phyloP scores from a whole-genome alignment of 305 asterid species.

The Fraxinus sp. region DNA sequence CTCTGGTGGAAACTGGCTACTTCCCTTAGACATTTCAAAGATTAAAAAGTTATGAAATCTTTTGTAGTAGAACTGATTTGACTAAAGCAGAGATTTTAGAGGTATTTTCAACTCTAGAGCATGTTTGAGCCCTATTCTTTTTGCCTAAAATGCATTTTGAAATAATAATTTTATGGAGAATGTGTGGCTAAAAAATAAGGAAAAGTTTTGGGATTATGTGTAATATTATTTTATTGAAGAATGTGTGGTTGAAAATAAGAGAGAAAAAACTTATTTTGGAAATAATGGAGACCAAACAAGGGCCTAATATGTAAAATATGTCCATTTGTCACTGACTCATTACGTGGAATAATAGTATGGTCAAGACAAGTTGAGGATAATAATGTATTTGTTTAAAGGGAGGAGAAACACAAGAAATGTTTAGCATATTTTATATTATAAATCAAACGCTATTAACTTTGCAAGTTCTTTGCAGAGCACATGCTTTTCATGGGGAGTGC shows the following conservation, averaged over 20 bases:
- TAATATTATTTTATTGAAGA: too few species aligned
- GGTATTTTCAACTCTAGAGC: background rate
- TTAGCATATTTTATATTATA: slow-evolving; percentile 11
- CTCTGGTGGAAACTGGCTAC: background rate
- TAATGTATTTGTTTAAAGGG: background rate
- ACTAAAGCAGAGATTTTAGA: background rate
- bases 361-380: background rate
- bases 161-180: too few species aligned
- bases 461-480: slow-evolving; percentile 67
- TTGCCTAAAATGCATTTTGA: too few species aligned
- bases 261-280: too few species aligned
- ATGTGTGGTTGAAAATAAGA: too few species aligned
- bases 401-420: background rate
- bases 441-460: slow-evolving; percentile 23
- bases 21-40: too few species aligned
- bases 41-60: too few species aligned
- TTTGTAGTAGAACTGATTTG: slow-evolving; percentile 5
- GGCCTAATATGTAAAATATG: background rate
- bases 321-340: background rate
- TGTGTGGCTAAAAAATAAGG: too few species aligned
- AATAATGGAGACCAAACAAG: too few species aligned
- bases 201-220: too few species aligned
- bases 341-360: background rate
- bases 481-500: slow-evolving; percentile 98
- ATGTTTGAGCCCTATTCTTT: too few species aligned